These are phyloP conservation scores for Emmonsia crescens DNA, from an alignment of 2,329 filamentous ascomycete species.

Conservation along the genomic window DNA sequence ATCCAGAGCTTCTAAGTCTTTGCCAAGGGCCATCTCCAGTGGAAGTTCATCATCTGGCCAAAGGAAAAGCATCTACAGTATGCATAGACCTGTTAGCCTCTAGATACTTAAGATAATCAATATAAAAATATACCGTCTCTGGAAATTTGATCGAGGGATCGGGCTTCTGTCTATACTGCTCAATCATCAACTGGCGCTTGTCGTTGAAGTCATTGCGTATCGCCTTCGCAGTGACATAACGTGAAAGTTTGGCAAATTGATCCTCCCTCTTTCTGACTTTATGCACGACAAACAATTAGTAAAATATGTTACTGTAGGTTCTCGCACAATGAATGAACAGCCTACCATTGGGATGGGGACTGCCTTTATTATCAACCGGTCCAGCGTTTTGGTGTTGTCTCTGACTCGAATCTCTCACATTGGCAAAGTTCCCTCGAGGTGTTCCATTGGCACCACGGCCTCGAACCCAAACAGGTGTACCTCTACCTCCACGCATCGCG, in stretches of 20 bases:
- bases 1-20: constrained; percentile 36
- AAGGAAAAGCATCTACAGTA: constrained; percentile 28
- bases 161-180: constrained; percentile 19
- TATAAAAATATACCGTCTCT: constrained; percentile 17
- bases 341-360: neutral
- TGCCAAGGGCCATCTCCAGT: constrained; percentile 31
- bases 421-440: neutral
- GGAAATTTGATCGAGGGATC: constrained; percentile 15
- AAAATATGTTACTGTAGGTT: neutral
- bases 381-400: neutral
- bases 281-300: neutral
- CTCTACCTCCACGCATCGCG: neutral
- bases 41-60: constrained; percentile 37
- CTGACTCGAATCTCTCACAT: neutral
- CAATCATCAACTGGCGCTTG: constrained; percentile 16
- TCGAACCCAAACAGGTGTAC: neutral
- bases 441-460: neutral
- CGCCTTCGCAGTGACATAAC: constrained; percentile 19
- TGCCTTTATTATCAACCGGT: neutral
- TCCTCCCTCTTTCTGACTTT: constrained; percentile 14
- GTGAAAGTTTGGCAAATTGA: constrained; percentile 18
- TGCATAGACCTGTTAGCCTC: neutral
- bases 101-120: neutral
- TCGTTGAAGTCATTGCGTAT: constrained; percentile 16
- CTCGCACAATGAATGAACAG: neutral